A percentile compares a stretch with the other conserved stretches of the same genome.
Evolutionary conservation across 2,329 filamentous ascomycete genomes (phyloP).

Genomic region (Remersonia thermophila): DNA sequence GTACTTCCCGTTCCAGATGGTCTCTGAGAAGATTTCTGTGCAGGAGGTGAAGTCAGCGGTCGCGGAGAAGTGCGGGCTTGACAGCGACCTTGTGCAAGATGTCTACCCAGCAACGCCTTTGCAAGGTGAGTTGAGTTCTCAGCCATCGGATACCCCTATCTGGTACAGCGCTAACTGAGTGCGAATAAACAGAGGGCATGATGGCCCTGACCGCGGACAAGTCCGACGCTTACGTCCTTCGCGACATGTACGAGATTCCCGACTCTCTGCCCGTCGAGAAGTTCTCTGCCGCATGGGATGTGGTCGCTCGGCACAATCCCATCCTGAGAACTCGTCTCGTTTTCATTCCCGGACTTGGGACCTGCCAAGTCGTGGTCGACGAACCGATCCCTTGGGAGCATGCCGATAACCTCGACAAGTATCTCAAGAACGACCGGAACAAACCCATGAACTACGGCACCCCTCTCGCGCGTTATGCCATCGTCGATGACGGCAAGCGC

Average conservation of each 20-base stretch:
- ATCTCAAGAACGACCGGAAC: background rate
- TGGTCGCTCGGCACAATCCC: background rate
- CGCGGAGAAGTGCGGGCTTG: background rate
- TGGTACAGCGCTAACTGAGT: background rate
- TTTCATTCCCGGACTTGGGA: background rate
- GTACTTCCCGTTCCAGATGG: constrained; percentile 1
- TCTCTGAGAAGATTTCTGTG: background rate
- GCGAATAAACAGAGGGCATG: background rate
- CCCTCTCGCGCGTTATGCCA: background rate
- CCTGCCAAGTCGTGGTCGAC: constrained; percentile 1
- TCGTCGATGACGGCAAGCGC: constrained; percentile 1
- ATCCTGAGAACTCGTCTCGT: constrained; percentile 1
- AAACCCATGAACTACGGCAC: constrained; percentile 1
- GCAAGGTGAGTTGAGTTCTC: background rate
- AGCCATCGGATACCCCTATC: background rate
- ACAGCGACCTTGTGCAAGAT: background rate
- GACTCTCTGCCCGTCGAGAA: background rate
- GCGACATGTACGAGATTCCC: constrained; percentile 1
- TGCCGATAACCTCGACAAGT: background rate
- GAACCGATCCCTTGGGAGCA: background rate
- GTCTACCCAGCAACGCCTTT: constrained; percentile 1
- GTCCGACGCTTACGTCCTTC: background rate
- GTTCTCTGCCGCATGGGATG: background rate
- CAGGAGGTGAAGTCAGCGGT: background rate
- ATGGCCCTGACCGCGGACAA: background rate